A percentile compares a stretch with the other conserved stretches of the same genome.
Conservation (phyloP, 768 basidiomycete genomes). For the Lactifluus volemus region DNA sequence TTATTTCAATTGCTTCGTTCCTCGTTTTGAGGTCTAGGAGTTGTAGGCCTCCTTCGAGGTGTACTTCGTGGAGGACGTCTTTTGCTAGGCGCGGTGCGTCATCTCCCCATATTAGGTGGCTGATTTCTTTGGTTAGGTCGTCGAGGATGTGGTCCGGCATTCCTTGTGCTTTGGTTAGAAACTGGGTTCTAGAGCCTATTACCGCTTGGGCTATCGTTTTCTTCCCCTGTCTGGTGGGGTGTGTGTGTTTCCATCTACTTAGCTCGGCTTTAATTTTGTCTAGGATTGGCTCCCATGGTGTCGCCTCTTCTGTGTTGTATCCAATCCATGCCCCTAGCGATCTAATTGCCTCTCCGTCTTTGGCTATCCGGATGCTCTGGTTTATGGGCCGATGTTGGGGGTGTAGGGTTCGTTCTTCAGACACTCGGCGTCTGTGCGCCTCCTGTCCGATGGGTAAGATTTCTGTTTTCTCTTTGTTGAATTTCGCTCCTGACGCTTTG, state of each 20-base stretch:
- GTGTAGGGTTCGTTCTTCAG: background rate
- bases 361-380: background rate
- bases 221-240: conserved; percentile 17
- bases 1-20: conserved; percentile 14
- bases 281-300: conserved; percentile 8
- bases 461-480: conserved; percentile 35
- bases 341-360: background rate
- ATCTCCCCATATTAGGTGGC: too few relatives aligned
- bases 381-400: background rate
- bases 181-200: conserved; percentile 19
- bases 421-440: conserved; percentile 1
- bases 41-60: too few relatives aligned
- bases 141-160: too few relatives aligned
- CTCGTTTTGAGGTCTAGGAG: conserved; percentile 8
- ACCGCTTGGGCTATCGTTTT: background rate
- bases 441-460: conserved; percentile 28
- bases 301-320: background rate
- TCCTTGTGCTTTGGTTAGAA: too few relatives aligned
- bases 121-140: too few relatives aligned
- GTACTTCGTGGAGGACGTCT: too few relatives aligned
- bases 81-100: too few relatives aligned
- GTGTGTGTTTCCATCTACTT: background rate
- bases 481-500: conserved; percentile 23
- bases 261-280: background rate
- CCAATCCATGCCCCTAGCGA: conserved; percentile 1